phyloP scores from a whole-genome alignment of 2,329 filamentous ascomycete genomes.

The Fusarium sulawesiense region DNA sequence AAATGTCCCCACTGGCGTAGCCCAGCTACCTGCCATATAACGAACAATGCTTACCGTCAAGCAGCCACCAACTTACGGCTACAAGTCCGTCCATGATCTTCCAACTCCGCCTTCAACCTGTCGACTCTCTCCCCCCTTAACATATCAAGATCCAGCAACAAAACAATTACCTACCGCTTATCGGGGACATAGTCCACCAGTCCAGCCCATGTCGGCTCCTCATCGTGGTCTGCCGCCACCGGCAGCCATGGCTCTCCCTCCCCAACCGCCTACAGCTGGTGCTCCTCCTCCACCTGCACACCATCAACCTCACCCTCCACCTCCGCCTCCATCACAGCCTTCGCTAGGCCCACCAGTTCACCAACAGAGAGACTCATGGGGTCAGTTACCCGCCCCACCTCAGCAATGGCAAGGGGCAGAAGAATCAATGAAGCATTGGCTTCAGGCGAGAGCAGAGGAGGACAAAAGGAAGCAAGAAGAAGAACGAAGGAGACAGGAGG shows the following conservation, averaged over 20 bases:
- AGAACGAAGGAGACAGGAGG: conserved; percentile 75
- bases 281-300: conserved; percentile 45
- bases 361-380: conserved; percentile 56
- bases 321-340: conserved; percentile 44
- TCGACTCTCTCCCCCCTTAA: conserved; percentile 66
- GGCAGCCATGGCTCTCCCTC: conserved; percentile 71
- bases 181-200: conserved; percentile 60
- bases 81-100: conserved; percentile 71
- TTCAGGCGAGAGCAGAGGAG: conserved; percentile 77
- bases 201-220: conserved; percentile 73
- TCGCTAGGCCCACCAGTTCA: conserved; percentile 46
- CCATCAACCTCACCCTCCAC: conserved; percentile 49
- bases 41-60: conserved; percentile 71
- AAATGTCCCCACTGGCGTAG: conserved; percentile 47
- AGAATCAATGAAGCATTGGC: conserved; percentile 78
- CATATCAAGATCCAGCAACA: conserved; percentile 59
- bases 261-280: conserved; percentile 53
- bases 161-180: conserved; percentile 55
- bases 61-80: conserved; percentile 69
- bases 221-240: conserved; percentile 77
- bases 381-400: conserved; percentile 71
- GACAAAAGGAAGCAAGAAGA: conserved; percentile 80
- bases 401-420: conserved; percentile 75
- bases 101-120: conserved; percentile 68
- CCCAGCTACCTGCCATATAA: conserved; percentile 51